Conservation (phyloP, 2,329 filamentous ascomycete species). For the Corinectria fuckeliana region DNA sequence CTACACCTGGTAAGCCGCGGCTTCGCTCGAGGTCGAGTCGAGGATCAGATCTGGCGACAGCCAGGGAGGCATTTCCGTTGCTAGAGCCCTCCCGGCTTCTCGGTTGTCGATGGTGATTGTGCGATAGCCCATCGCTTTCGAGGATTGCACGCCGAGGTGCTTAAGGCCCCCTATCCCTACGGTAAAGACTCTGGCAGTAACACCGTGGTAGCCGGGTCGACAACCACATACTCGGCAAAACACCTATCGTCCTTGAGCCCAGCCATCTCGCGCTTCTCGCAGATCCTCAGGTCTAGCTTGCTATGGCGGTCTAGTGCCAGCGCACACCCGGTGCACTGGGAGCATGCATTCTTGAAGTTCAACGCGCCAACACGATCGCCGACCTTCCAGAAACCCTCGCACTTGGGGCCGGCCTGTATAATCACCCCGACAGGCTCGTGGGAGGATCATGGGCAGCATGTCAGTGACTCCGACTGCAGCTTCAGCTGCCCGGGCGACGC, state of each 20-base stretch:
- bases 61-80: constrained; percentile 30
- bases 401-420: constrained; percentile 36
- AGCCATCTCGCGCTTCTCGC: constrained; percentile 41
- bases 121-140: constrained; percentile 45
- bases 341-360: constrained; percentile 45
- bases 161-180: constrained; percentile 46
- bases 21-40: constrained; percentile 28
- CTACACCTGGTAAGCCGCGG: constrained; percentile 35
- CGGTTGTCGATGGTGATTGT: constrained; percentile 45
- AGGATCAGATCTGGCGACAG: constrained; percentile 39
- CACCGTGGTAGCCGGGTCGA: constrained; percentile 41
- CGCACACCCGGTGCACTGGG: constrained; percentile 38
- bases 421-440: constrained; percentile 47
- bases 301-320: constrained; percentile 21
- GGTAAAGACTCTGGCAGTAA: constrained; percentile 36
- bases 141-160: constrained; percentile 45
- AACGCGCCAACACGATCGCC: constrained; percentile 46
- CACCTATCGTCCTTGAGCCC: constrained; percentile 45
- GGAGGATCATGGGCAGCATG: constrained; percentile 43
- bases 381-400: constrained; percentile 31
- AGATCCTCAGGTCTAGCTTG: constrained; percentile 40
- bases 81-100: constrained; percentile 37
- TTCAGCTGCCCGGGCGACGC: constrained; percentile 45
- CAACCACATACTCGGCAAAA: constrained; percentile 44
- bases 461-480: constrained; percentile 41